phyloP scores from a whole-genome alignment of 1,139 yeast species.

The Scheffersomyces stambukii region DNA sequence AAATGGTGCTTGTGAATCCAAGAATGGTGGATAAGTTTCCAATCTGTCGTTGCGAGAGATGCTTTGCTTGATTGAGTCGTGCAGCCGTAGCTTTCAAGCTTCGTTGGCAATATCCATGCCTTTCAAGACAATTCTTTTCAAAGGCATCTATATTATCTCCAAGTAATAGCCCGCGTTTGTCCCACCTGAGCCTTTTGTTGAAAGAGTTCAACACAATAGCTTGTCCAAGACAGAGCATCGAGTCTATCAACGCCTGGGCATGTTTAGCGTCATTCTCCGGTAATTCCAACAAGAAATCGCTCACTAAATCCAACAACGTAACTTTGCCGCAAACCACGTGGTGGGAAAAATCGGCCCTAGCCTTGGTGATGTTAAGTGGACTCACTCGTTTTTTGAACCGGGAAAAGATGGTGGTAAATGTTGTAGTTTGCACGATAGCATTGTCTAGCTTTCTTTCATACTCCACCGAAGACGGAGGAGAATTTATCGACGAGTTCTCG shows the following conservation, averaged over 20 bases:
- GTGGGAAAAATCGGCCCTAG: conserved; percentile 9
- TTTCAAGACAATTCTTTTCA: conserved; percentile 15
- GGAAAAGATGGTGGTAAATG: conserved; percentile 5
- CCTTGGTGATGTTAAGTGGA: conserved; percentile 3
- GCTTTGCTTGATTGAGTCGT: conserved; percentile 5
- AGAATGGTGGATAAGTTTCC: conserved; percentile 13
- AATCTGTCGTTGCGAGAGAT: conserved; percentile 5
- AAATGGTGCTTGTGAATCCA: conserved; percentile 15
- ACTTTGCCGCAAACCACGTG: conserved; percentile 12
- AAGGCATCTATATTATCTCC: conserved; percentile 6
- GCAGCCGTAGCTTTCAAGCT: conserved; percentile 7
- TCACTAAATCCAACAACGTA: conserved; percentile 11
- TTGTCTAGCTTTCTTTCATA: too few relatives aligned
- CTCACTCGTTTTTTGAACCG: conserved; percentile 4
- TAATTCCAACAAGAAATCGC: conserved; percentile 7
- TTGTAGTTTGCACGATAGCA: too few relatives aligned
- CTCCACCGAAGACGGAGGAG: background rate
- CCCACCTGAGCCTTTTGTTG: conserved; percentile 4
- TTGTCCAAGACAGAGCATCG: conserved; percentile 17
- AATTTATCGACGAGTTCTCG: conserved; percentile 1
- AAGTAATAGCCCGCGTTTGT: background rate
- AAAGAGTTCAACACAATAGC: conserved; percentile 14
- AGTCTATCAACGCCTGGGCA: conserved; percentile 3
- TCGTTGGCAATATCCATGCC: conserved; percentile 13
- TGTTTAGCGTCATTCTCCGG: background rate